phyloP scores from a whole-genome alignment of 1,139 yeast species.

The Entelexis sorbosivorans region DNA sequence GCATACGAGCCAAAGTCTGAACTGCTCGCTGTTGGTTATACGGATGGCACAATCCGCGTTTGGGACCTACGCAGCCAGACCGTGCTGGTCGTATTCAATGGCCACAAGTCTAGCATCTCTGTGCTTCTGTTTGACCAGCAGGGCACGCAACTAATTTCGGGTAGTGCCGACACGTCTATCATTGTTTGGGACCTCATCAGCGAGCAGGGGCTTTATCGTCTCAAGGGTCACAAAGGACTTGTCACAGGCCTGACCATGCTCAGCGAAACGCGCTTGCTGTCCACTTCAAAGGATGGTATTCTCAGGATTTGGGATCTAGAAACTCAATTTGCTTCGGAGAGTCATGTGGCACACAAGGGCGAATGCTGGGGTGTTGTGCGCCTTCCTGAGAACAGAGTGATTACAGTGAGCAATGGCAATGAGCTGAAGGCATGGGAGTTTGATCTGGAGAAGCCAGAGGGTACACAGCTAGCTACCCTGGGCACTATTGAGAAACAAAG shows the following conservation, averaged over 20 bases:
- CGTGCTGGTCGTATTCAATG: conserved; percentile 69
- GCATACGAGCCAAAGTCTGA: conserved; percentile 49
- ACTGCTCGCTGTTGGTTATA: conserved; percentile 77
- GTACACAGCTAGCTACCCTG: conserved; percentile 43
- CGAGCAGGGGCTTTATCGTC: conserved; percentile 76
- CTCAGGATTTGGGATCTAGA: conserved; percentile 87
- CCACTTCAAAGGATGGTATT: conserved; percentile 80
- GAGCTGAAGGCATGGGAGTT: conserved; percentile 77
- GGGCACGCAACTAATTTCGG: conserved; percentile 79
- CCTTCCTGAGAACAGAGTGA: conserved; percentile 28
- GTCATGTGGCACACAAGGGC: conserved; percentile 85
- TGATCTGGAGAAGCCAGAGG: conserved; percentile 44
- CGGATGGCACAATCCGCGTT: conserved; percentile 78
- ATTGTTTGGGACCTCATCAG: conserved; percentile 92
- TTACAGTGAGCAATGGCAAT: conserved; percentile 71
- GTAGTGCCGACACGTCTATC: conserved; percentile 72
- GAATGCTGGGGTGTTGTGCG: conserved; percentile 61
- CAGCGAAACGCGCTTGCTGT: conserved; percentile 46
- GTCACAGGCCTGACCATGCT: conserved; percentile 60
- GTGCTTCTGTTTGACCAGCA: conserved; percentile 57
- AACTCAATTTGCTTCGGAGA: conserved; percentile 82
- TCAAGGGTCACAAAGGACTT: conserved; percentile 82
- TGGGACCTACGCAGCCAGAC: conserved; percentile 82
- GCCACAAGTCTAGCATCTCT: conserved; percentile 72
- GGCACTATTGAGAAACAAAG: conserved; percentile 73